phyloP scores from a whole-genome alignment of 805 yeast genomes.

The Tetrapisispora pingtungensis region DNA sequence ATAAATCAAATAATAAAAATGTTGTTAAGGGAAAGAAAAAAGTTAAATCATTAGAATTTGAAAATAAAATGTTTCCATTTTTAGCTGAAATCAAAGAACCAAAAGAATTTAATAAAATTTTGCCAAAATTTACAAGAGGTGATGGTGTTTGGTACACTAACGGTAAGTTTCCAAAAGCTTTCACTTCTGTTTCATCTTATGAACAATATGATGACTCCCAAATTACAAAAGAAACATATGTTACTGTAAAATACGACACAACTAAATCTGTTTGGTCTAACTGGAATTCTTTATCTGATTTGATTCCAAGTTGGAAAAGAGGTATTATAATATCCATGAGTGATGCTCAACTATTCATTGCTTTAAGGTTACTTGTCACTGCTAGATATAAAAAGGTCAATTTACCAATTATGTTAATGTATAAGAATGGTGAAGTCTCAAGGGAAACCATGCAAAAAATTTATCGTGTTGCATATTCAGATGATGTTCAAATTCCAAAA shows the following conservation, averaged over 20 bases:
- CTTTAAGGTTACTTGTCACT: slow-evolving; percentile 34
- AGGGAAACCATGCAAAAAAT: slow-evolving; percentile 25
- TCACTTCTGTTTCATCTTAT: not conserved
- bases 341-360: slow-evolving; percentile 23
- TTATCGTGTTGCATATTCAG: slow-evolving; percentile 25
- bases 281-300: slow-evolving; percentile 12
- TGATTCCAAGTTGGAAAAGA: slow-evolving; percentile 7
- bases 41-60: slow-evolving; percentile 14
- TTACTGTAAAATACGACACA: slow-evolving; percentile 5
- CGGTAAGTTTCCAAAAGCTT: slow-evolving; percentile 8
- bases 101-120: slow-evolving; percentile 8
- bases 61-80: slow-evolving; percentile 18
- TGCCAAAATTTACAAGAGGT: slow-evolving; percentile 10
- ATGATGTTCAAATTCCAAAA: slow-evolving; percentile 3
- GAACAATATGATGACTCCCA: not conserved
- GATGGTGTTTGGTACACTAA: slow-evolving; percentile 5
- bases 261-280: slow-evolving; percentile 10
- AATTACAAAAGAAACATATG: not conserved
- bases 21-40: not conserved
- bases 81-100: slow-evolving; percentile 5
- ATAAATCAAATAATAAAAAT: not conserved
- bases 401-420: slow-evolving; percentile 35
- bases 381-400: slow-evolving; percentile 29
- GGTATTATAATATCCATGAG: slow-evolving; percentile 16
- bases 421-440: slow-evolving; percentile 30